Percentiles rank a stretch among this genome's conserved stretches.
These are phyloP conservation scores for Serendipita vermifera DNA, from an alignment of 768 basidiomycete genomes.

Conservation along the genomic window DNA sequence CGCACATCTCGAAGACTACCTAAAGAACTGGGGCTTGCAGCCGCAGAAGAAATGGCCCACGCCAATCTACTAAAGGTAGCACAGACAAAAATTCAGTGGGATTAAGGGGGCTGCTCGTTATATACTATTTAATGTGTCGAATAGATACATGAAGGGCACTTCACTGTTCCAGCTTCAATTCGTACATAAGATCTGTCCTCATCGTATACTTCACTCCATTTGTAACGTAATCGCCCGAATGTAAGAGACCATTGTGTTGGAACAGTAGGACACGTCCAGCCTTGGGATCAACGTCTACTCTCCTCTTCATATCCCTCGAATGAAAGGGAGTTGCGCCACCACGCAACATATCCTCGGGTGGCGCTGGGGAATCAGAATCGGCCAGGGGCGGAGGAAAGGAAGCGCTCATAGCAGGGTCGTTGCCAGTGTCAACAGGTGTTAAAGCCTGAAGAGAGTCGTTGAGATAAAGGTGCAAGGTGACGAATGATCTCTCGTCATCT, in stretches of 20 bases:
- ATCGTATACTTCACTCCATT: conserved; percentile 11
- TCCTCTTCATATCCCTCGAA: neutral
- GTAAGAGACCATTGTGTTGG: conserved; percentile 8
- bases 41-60: conserved; percentile 20
- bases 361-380: neutral
- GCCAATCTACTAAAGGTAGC: neutral
- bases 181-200: conserved; percentile 12
- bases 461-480: conserved; percentile 11
- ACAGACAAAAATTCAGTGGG: no score
- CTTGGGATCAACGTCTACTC: conserved; percentile 10
- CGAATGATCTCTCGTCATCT: conserved; percentile 6
- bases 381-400: neutral
- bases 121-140: no score
- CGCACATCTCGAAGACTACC: conserved; percentile 32
- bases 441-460: conserved; percentile 10
- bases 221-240: conserved; percentile 10
- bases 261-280: conserved; percentile 10
- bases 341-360: neutral
- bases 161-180: no score
- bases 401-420: neutral
- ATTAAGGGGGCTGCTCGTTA: no score
- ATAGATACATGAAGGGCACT: no score
- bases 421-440: neutral
- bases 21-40: conserved; percentile 35
- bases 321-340: conserved; percentile 11